Evolutionary conservation across 1,284 basidiomycete species (phyloP).

Genomic region (Cryptococcus deneoformans): DNA sequence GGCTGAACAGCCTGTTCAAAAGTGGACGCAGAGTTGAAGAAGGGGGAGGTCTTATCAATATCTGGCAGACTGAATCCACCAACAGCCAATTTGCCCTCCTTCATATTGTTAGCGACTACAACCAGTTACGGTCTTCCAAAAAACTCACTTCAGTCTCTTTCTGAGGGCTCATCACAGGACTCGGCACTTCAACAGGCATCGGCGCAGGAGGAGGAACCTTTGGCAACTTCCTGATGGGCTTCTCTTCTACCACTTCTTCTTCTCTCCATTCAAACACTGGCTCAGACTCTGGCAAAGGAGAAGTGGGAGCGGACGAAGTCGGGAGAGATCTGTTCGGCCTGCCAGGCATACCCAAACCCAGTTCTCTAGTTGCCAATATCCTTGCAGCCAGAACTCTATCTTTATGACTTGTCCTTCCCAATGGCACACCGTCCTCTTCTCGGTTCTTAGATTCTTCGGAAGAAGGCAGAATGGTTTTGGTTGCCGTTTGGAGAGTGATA

Average conservation of each 20-base stretch:
- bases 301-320: neutral
- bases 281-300: slow-evolving; percentile 1
- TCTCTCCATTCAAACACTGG: neutral
- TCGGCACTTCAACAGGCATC: slow-evolving; percentile 31
- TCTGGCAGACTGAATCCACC: slow-evolving; percentile 37
- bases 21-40: slow-evolving; percentile 18
- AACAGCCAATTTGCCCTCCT: slow-evolving; percentile 14
- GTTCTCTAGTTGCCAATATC: slow-evolving; percentile 41
- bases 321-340: slow-evolving; percentile 7
- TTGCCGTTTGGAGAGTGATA: slow-evolving; percentile 48
- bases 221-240: slow-evolving; percentile 20
- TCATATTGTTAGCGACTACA: neutral
- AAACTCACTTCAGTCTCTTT: slow-evolving; percentile 20
- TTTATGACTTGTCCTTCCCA: slow-evolving; percentile 65
- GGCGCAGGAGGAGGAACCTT: slow-evolving; percentile 34
- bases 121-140: neutral
- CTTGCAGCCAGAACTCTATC: slow-evolving; percentile 46
- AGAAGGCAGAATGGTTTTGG: slow-evolving; percentile 21
- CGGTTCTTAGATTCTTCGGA: slow-evolving; percentile 34
- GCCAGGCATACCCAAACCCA: slow-evolving; percentile 45
- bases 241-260: slow-evolving; percentile 7
- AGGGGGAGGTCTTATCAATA: slow-evolving; percentile 35
- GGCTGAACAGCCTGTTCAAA: slow-evolving; percentile 1
- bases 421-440: slow-evolving; percentile 64
- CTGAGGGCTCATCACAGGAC: slow-evolving; percentile 27